A percentile compares a stretch with the other conserved stretches of the same genome.
Conservation (phyloP, 2,329 filamentous ascomycete genomes). For the Fusarium annulatum region DNA sequence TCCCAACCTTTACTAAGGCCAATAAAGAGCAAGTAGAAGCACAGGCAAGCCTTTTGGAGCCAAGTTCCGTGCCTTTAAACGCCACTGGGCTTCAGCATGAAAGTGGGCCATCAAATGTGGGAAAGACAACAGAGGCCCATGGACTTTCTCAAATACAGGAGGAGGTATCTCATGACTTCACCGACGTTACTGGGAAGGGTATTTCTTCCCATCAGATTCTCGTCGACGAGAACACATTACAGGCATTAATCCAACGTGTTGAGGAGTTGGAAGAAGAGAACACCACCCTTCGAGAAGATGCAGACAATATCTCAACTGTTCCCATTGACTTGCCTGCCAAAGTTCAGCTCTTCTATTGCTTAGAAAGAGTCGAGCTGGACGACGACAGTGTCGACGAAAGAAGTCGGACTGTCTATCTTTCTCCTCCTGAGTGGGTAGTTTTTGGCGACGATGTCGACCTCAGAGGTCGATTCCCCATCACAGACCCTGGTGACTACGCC, state of each 20-base stretch:
- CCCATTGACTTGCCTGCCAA: background rate
- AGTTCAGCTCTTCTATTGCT: background rate
- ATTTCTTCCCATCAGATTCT: background rate
- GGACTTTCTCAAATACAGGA: background rate
- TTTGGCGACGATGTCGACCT: background rate
- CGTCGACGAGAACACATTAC: background rate
- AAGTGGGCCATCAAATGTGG: too few species aligned
- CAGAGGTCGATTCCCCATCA: background rate
- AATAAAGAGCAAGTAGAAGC: background rate
- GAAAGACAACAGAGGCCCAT: background rate
- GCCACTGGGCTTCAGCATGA: background rate
- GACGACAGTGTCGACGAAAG: background rate
- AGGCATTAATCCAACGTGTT: background rate
- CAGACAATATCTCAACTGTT: background rate
- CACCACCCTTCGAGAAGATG: background rate
- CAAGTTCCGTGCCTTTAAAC: too few species aligned
- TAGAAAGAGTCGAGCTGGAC: background rate
- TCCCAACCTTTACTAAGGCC: background rate
- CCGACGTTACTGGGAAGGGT: fast-evolving
- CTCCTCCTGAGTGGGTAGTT: background rate
- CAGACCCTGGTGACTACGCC: background rate
- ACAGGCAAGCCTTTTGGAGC: background rate
- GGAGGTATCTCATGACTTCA: background rate
- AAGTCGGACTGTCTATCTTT: background rate
- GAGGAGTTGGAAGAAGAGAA: constrained; percentile 1